A percentile compares a stretch with the other conserved stretches of the same genome.
Evolutionary conservation across 2,329 filamentous ascomycete species (phyloP).

Genomic region (Xylariaceae sp.): DNA sequence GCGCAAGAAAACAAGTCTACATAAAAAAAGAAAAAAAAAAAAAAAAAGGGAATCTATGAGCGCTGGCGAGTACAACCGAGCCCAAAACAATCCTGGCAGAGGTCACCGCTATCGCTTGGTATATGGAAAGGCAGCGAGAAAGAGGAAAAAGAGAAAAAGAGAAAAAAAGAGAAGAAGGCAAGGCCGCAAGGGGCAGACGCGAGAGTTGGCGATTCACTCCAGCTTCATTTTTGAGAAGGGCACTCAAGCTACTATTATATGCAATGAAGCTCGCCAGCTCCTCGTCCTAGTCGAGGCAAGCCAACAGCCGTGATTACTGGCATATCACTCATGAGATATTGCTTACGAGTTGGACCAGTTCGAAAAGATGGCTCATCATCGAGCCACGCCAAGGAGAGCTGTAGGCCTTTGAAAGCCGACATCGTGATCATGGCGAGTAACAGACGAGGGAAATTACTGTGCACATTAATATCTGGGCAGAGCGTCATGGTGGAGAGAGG

Average conservation of each 20-base stretch:
- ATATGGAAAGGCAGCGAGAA: neutral
- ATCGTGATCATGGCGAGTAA: constrained; percentile 5
- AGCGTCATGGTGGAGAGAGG: too few relatives aligned
- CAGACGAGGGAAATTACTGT: too few relatives aligned
- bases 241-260: constrained; percentile 11
- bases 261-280: constrained; percentile 4
- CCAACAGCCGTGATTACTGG: constrained; percentile 15
- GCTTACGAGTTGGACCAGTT: constrained; percentile 12
- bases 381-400: constrained; percentile 8
- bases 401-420: constrained; percentile 3
- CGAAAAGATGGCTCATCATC: constrained; percentile 4
- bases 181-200: neutral
- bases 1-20: constrained; percentile 5
- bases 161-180: constrained; percentile 9
- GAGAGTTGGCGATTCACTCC: constrained; percentile 8
- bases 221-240: constrained; percentile 1
- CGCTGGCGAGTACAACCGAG: constrained; percentile 3
- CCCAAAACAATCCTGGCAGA: constrained; percentile 6
- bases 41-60: constrained; percentile 5
- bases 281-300: constrained; percentile 1
- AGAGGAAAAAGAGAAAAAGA: constrained; percentile 6
- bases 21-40: constrained; percentile 7
- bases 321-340: constrained; percentile 15
- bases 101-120: constrained; percentile 8
- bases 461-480: too few relatives aligned